A percentile compares a stretch with the other conserved stretches of the same genome.
Evolutionary conservation across 1,139 yeast genomes (phyloP).

Genomic region (Yamadazyma jaroonii): DNA sequence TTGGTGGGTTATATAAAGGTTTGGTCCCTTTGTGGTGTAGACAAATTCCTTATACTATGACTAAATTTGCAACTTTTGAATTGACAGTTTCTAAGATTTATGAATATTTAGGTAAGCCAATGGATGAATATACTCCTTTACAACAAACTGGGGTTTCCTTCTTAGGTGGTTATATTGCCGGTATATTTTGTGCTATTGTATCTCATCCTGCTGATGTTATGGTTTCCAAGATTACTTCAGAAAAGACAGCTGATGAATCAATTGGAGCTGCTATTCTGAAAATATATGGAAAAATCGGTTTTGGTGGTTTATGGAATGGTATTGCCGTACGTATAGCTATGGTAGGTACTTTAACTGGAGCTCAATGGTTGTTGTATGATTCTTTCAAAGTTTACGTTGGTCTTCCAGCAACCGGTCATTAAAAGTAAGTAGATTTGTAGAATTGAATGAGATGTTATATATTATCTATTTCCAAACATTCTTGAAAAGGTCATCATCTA

Average conservation of each 20-base stretch:
- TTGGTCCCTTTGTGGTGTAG: slow-evolving; percentile 89
- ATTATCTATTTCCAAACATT: slow-evolving; percentile 54
- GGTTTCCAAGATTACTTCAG: slow-evolving; percentile 88
- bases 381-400: slow-evolving; percentile 90
- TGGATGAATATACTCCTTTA: slow-evolving; percentile 32
- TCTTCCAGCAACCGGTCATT: slow-evolving; percentile 83
- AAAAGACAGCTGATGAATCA: slow-evolving; percentile 64
- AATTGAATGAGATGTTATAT: not conserved
- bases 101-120: slow-evolving; percentile 44
- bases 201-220: slow-evolving; percentile 97
- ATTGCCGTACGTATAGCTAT: slow-evolving; percentile 89
- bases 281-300: slow-evolving; percentile 81
- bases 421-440: slow-evolving; percentile 6
- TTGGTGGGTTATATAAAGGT: slow-evolving; percentile 79
- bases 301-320: slow-evolving; percentile 91
- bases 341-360: slow-evolving; percentile 96
- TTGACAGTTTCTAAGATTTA: slow-evolving; percentile 78
- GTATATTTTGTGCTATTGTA: slow-evolving; percentile 89
- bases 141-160: slow-evolving; percentile 94
- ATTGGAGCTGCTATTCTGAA: slow-evolving; percentile 65
- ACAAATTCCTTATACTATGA: slow-evolving; percentile 97
- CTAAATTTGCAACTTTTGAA: slow-evolving; percentile 91
- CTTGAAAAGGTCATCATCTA: slow-evolving; percentile 47
- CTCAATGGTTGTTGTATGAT: slow-evolving; percentile 95
- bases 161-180: slow-evolving; percentile 93